Evolutionary conservation across 371 early-diverging fungal species (phyloP).

Genomic region (Chytridium lagenaria): DNA sequence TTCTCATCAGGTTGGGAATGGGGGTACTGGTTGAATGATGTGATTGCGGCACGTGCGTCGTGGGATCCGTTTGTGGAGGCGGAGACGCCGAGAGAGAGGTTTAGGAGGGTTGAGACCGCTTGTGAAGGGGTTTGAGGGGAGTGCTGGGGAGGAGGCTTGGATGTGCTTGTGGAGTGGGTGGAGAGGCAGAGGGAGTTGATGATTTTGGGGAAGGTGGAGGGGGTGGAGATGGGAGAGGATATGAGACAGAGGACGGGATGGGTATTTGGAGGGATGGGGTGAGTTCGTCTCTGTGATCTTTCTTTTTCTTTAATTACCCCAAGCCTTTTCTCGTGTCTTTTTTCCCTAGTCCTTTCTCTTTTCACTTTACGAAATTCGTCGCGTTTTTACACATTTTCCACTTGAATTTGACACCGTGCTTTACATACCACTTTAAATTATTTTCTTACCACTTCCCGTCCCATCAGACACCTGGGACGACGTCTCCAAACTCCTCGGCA

Average conservation of each 20-base stretch:
- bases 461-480: conserved; percentile 35
- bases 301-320: conserved; percentile 10
- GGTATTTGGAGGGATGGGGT: conserved; percentile 39
- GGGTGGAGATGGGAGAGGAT: too few relatives aligned
- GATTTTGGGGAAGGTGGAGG: conserved; percentile 28
- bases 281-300: conserved; percentile 4
- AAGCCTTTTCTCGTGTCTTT: too few relatives aligned
- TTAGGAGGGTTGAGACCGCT: too few relatives aligned
- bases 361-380: too few relatives aligned
- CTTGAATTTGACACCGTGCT: too few relatives aligned
- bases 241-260: conserved; percentile 29
- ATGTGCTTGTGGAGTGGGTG: conserved; percentile 21
- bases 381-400: too few relatives aligned
- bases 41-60: conserved; percentile 28
- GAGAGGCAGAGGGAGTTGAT: conserved; percentile 24
- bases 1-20: conserved; percentile 37
- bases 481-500: conserved; percentile 31
- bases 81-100: background rate
- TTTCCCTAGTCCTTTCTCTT: too few relatives aligned
- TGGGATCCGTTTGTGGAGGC: conserved; percentile 23
- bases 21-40: conserved; percentile 39
- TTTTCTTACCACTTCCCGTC: background rate
- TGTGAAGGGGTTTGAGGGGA: too few relatives aligned
- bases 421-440: too few relatives aligned
- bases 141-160: conserved; percentile 18